A percentile compares a stretch with the other conserved stretches of the same genome.
Conservation (phyloP, 352 stramenopile species). For the Lagenidium sp. region DNA sequence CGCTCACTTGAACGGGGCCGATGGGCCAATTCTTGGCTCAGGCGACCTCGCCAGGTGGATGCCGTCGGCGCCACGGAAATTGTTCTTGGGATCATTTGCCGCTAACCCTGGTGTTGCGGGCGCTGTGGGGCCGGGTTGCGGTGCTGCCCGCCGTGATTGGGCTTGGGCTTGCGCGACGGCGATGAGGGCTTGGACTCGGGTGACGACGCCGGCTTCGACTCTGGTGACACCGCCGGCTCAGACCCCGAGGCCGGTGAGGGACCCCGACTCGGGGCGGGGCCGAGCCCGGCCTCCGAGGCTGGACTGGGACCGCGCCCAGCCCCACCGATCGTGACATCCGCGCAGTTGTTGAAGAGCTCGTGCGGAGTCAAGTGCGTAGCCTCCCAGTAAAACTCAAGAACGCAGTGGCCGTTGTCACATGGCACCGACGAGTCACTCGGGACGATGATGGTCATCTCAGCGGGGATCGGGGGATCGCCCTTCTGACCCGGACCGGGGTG, state of each 20-base stretch:
- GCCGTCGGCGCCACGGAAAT: neutral
- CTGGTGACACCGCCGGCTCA: neutral
- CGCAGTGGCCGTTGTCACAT: slow-evolving; percentile 15
- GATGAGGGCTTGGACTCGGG: neutral
- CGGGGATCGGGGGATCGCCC: slow-evolving; percentile 10
- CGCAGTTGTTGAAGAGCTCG: slow-evolving; percentile 18
- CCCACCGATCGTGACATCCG: slow-evolving; percentile 10
- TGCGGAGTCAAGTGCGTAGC: slow-evolving; percentile 10
- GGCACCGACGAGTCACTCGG: slow-evolving; percentile 8
- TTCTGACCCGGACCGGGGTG: slow-evolving; percentile 14
- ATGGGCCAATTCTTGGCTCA: slow-evolving; percentile 19
- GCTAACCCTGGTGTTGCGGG: neutral
- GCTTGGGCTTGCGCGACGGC: no score
- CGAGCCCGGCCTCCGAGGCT: no score
- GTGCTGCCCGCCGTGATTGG: no score
- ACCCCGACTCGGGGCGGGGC: no score
- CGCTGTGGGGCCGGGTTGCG: neutral
- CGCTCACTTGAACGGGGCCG: slow-evolving; percentile 17
- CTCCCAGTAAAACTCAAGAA: slow-evolving; percentile 13
- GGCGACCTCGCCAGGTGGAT: slow-evolving; percentile 24
- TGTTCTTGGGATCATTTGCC: slow-evolving; percentile 20
- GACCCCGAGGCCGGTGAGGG: neutral
- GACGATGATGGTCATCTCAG: slow-evolving; percentile 16
- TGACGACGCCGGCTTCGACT: neutral
- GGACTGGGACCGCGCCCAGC: neutral